phyloP scores from a whole-genome alignment of 169 alveolate species.

The Plasmodium gallinaceum region DNA sequence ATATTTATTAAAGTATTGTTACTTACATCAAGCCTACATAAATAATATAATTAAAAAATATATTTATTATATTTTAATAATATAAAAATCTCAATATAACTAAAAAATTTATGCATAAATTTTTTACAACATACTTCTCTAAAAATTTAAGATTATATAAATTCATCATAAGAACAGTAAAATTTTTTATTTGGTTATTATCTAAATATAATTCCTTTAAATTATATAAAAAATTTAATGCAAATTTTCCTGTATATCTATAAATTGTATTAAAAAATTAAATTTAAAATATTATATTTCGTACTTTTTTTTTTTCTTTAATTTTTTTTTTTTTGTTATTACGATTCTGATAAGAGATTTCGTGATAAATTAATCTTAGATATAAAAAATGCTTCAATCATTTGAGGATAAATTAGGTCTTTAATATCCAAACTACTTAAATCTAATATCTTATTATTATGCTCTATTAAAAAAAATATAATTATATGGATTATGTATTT shows the following conservation, averaged over 20 bases:
- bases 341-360: slow-evolving; percentile 59
- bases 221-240: slow-evolving; percentile 65
- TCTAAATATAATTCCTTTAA: slow-evolving; percentile 44
- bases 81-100: neutral
- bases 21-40: slow-evolving; percentile 64
- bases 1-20: slow-evolving; percentile 32
- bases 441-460: slow-evolving; percentile 20
- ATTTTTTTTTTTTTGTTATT: slow-evolving; percentile 25
- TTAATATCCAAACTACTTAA: slow-evolving; percentile 31
- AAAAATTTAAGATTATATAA: slow-evolving; percentile 66
- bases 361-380: slow-evolving; percentile 46
- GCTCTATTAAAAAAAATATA: slow-evolving; percentile 11
- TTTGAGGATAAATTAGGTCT: slow-evolving; percentile 23
- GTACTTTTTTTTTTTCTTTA: too few relatives aligned
- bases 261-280: neutral
- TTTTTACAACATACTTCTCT: slow-evolving; percentile 40
- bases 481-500: neutral
- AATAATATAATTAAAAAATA: slow-evolving; percentile 7
- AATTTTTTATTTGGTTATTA: slow-evolving; percentile 34
- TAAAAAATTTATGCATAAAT: neutral
- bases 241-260: slow-evolving; percentile 52
- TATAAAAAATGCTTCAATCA: slow-evolving; percentile 72
- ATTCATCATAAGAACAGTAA: slow-evolving; percentile 48
- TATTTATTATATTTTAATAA: neutral
- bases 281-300: too few relatives aligned